Percentiles rank a stretch among this genome's conserved stretches.
phyloP scores from a whole-genome alignment of 176 grass and related monocot genomes.

The bread wheat (Triticum aestivum) region IWGSC_CS_RefSeq_v2.1 NC_057794.1:8527449-8527948 shows the following conservation, averaged over 20 bases:
- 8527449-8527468: neutral
- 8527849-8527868: constrained; percentile 16
- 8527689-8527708: neutral
- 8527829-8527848: neutral
- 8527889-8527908: constrained; percentile 77
- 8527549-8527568: neutral
- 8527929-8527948: constrained; percentile 66
- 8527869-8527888: constrained; percentile 44
- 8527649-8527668: neutral
- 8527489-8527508: neutral
- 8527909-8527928: constrained; percentile 88
- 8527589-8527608: neutral
- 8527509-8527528: neutral
- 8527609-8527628: neutral
- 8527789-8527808: neutral
- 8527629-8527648: neutral
- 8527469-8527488: neutral
- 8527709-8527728: neutral
- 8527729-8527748: neutral
- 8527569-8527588: too few relatives aligned
- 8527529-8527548: neutral
- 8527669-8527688: neutral
- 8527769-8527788: neutral
- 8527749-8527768: neutral
- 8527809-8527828: neutral